Percentiles rank a stretch among this genome's conserved stretches.
These are phyloP conservation scores for Ambrosiella cleistominuta DNA, from an alignment of 2,329 filamentous ascomycete species.

Conservation along the genomic window DNA sequence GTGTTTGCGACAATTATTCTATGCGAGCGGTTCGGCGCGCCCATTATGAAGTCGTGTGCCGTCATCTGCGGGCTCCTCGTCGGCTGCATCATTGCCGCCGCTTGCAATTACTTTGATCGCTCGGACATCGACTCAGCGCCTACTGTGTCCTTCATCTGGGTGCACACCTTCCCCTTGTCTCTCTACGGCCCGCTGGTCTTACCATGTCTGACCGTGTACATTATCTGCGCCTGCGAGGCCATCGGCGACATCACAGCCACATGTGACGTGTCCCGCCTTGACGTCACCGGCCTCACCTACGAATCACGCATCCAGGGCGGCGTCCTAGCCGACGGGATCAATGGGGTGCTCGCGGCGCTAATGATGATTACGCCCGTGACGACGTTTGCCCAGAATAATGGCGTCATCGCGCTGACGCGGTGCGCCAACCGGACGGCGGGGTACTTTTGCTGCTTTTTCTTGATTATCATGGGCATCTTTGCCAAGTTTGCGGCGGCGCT, in stretches of 20 bases:
- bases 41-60: conserved; percentile 67
- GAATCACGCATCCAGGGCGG: conserved; percentile 66
- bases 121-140: conserved; percentile 55
- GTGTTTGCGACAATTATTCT: conserved; percentile 67
- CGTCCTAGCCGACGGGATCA: conserved; percentile 59
- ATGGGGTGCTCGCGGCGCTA: conserved; percentile 56
- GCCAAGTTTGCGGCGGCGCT: conserved; percentile 69
- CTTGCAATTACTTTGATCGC: conserved; percentile 61
- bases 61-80: conserved; percentile 57
- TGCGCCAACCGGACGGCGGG: conserved; percentile 69
- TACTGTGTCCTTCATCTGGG: conserved; percentile 59
- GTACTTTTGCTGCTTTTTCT: conserved; percentile 59
- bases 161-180: conserved; percentile 54
- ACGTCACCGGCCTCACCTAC: conserved; percentile 54
- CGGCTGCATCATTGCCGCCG: conserved; percentile 63
- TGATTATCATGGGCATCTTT: conserved; percentile 66
- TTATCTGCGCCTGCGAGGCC: conserved; percentile 61
- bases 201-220: conserved; percentile 50
- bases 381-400: conserved; percentile 71
- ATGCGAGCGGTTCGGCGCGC: conserved; percentile 64
- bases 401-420: conserved; percentile 63
- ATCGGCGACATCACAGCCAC: conserved; percentile 70
- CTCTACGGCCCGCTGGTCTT: conserved; percentile 59
- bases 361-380: conserved; percentile 69
- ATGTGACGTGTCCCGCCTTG: conserved; percentile 60